Evolutionary conservation across 768 basidiomycete genomes (phyloP).

Genomic region (Boletus speciosus): DNA sequence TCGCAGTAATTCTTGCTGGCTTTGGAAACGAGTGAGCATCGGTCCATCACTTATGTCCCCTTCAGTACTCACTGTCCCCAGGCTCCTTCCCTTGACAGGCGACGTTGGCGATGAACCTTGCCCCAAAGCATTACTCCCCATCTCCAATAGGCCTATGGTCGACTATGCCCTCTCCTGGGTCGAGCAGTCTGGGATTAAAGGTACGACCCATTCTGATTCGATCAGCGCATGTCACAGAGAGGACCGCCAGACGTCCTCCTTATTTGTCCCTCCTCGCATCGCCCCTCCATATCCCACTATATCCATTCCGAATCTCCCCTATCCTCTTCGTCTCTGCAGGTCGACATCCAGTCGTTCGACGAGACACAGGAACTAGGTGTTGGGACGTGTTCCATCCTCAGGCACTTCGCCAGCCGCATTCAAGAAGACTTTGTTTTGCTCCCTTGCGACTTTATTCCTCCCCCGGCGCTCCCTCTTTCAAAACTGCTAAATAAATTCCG

Average conservation of each 20-base stretch:
- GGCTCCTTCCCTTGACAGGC: slow-evolving; percentile 69
- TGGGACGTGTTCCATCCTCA: slow-evolving; percentile 74
- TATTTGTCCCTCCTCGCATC: slow-evolving; percentile 78
- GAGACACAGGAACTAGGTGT: slow-evolving; percentile 61
- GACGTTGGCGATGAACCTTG: slow-evolving; percentile 78
- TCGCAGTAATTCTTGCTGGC: slow-evolving; percentile 84
- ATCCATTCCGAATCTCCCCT: slow-evolving; percentile 74
- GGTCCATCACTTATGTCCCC: neutral
- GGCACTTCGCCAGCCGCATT: slow-evolving; percentile 73
- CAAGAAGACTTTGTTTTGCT: slow-evolving; percentile 84
- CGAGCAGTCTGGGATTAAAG: slow-evolving; percentile 81
- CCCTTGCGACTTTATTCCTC: slow-evolving; percentile 88
- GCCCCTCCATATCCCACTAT: slow-evolving; percentile 74
- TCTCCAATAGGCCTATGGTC: slow-evolving; percentile 85
- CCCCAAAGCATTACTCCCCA: slow-evolving; percentile 84
- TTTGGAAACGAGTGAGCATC: slow-evolving; percentile 82
- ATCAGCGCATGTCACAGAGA: slow-evolving; percentile 6
- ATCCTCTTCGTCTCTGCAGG: slow-evolving; percentile 55
- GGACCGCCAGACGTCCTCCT: slow-evolving; percentile 69
- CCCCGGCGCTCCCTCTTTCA: slow-evolving; percentile 65
- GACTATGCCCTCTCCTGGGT: slow-evolving; percentile 84
- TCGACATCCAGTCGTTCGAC: slow-evolving; percentile 80
- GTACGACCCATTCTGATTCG: slow-evolving; percentile 36
- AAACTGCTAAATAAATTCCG: slow-evolving; percentile 80
- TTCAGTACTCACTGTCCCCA: slow-evolving; percentile 30